Evolutionary conservation across 495 filamentous ascomycete species (phyloP), one percentile per base, ranked within the genome.

Genomic region (Aspergillus panamensis): DNA sequence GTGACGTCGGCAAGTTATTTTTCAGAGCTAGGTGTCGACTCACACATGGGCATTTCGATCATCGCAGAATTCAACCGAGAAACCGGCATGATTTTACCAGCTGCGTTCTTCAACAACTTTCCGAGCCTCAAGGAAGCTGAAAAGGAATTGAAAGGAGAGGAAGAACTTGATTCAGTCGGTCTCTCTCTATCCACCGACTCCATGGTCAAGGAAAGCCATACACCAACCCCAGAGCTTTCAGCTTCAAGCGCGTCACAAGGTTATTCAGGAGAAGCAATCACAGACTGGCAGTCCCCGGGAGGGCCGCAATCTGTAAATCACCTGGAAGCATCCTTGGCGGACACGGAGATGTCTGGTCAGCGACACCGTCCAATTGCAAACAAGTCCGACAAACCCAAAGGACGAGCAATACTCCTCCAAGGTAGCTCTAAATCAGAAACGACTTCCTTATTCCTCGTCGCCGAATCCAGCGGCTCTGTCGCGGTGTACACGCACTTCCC

Each of bases 41-140:
- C 55, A 1, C 33, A 42, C 13, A 50, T 57, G 45, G 25, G 33
- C 25, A 57, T 57, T n/a, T 19, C 45, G 16, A 57, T 57, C 33
- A 30, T 51, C 3, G 55, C 32, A 5, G 16, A 13, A 13, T 42
- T 57, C 21, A 47, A 57, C 33, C 25, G 40, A 6, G 40, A 45
- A 17, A 33, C 29, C 0, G 21, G 40, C 16, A n/a, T 54, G 5
- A 8, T 31, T 7, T n/a, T 54, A 6, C 19, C 21, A 1, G 52
- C 52, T 19, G 51, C 51, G 10, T 53, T 53, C 35, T 53, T 53
- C 37, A 43, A 35, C 39, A 53, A 53, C 9, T 43, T 53, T 14
- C 51, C 51, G 3, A 53, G 37, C 2, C 51, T 37, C 9, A 21
- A 12, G 2, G 51, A 53, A 1, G 51, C 21, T 13, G 35, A 53